Evolutionary conservation across 2,329 filamentous ascomycete genomes (phyloP), one percentile per base, ranked within the genome.

Genomic region (Cytospora mali): DNA sequence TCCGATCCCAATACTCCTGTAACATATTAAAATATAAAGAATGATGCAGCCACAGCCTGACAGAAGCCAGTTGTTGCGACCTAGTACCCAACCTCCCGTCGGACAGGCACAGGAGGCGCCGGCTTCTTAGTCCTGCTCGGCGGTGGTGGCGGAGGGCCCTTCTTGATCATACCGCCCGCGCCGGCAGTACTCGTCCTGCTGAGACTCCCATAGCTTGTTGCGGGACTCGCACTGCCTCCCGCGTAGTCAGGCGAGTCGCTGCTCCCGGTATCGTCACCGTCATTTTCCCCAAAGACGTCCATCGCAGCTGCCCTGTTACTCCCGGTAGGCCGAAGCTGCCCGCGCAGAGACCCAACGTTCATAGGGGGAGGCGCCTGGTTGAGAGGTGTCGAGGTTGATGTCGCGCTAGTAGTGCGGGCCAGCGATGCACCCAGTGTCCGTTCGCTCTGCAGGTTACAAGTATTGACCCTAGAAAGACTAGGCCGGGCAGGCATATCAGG

Each of bases 201-300:
- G 52, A 84, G 69, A 70, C 83, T 85, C 64, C 80, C 82, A 62
- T 82, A 80, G 71, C 83, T 85, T 1, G 83, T 85, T 2, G 83
- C 80, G 0, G 84, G 83, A 67, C 83, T 86, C 62, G 82, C 75
- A 68, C 80, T 81, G 60, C n/a, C n/a, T n/a, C n/a, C n/a, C 35
- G 42, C 42, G 73, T 79, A 81, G 59, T 82, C 79, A 0, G 81
- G 81, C 39, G 82, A 84, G 46, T 78, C 80, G 65, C 81, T 80
- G 65, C 80, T 82, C 9, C 74, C 73, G 11, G 78, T 82, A 60
- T 82, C 78, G 65, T 84, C 82, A 54, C 79, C 81, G 64, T 77
- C 75, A 9, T 75, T 72, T 62, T 81, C 79, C 28, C 73, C 77
- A 65, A 81, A 83, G 3, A 80, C 75, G 62, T 84, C 81, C 61